Evolutionary conservation across 2,329 filamentous ascomycete genomes (phyloP).

Genomic region (Colletotrichum euphorbiae): DNA sequence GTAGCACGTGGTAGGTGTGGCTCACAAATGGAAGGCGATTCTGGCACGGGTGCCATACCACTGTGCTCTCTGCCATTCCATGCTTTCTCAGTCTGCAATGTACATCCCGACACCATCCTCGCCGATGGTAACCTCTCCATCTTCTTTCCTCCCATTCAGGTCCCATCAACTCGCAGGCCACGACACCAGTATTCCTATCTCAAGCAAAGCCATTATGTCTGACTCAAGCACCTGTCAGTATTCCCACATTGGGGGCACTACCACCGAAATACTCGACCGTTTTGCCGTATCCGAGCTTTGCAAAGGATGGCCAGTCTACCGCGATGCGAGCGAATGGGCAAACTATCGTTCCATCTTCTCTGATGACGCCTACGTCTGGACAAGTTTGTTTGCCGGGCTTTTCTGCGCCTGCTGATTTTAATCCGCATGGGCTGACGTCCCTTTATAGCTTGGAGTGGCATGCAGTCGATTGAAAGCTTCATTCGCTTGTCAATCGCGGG

Average conservation of each 20-base stretch:
- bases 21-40: too few species aligned
- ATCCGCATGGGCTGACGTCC: too few species aligned
- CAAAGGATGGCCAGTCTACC: constrained; percentile 66
- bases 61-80: too few species aligned
- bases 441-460: constrained; percentile 57
- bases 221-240: constrained; percentile 44
- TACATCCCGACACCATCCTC: too few species aligned
- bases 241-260: constrained; percentile 59
- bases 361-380: constrained; percentile 60
- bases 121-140: too few species aligned
- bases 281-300: constrained; percentile 62
- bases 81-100: too few species aligned
- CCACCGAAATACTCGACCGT: constrained; percentile 56
- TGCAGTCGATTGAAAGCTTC: constrained; percentile 54
- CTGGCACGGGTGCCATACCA: too few species aligned
- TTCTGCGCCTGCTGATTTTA: too few species aligned
- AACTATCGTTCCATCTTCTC: constrained; percentile 63
- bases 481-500: constrained; percentile 60
- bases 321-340: constrained; percentile 64
- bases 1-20: too few species aligned
- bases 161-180: too few species aligned
- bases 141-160: neutral
- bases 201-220: neutral
- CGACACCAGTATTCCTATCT: neutral
- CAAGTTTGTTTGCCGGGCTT: constrained; percentile 52